Conservation (phyloP, 148 eudicot genomes). For the Cornus suecica region DNA sequence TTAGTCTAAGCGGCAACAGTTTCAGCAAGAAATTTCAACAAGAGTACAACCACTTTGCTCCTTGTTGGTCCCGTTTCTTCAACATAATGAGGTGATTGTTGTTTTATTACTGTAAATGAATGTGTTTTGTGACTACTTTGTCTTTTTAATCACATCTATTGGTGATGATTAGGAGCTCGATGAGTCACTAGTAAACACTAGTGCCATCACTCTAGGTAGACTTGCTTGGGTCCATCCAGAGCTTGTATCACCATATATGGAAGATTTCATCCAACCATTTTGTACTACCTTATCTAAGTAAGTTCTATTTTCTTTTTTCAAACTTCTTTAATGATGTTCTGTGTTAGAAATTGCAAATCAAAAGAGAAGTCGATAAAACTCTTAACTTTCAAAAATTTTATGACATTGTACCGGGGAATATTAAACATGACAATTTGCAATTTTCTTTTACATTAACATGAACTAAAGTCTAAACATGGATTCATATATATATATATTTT, state of each 20-base stretch:
- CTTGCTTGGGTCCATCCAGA: slow-evolving; percentile 98
- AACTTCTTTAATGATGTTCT: not conserved
- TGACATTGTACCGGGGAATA: no score
- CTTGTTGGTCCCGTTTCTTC: slow-evolving; percentile 80
- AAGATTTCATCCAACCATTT: slow-evolving; percentile 93
- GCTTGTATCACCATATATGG: slow-evolving; percentile 91
- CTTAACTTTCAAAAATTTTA: no score
- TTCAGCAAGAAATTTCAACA: slow-evolving; percentile 78
- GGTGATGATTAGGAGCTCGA: slow-evolving; percentile 62
- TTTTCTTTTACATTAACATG: no score
- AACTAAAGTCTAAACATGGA: no score
- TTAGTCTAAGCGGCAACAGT: slow-evolving; percentile 64
- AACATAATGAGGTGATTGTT: slow-evolving; percentile 75
- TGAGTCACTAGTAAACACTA: slow-evolving; percentile 85
- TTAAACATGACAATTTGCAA: no score
- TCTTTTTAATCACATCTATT: slow-evolving; percentile 9
- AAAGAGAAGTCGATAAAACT: not conserved
- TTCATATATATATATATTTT: no score
- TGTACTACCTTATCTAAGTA: slow-evolving; percentile 82
- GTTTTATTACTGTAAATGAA: not conserved
- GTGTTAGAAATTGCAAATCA: not conserved
- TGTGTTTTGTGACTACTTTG: slow-evolving; percentile 11
- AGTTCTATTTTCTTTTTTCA: slow-evolving; percentile 22
- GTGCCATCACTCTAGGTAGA: slow-evolving; percentile 96
- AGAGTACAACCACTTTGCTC: slow-evolving; percentile 72